Base-by-base conservation (phyloP, 2,329 filamentous ascomycete species). In the Diatrype stigma region DNA sequence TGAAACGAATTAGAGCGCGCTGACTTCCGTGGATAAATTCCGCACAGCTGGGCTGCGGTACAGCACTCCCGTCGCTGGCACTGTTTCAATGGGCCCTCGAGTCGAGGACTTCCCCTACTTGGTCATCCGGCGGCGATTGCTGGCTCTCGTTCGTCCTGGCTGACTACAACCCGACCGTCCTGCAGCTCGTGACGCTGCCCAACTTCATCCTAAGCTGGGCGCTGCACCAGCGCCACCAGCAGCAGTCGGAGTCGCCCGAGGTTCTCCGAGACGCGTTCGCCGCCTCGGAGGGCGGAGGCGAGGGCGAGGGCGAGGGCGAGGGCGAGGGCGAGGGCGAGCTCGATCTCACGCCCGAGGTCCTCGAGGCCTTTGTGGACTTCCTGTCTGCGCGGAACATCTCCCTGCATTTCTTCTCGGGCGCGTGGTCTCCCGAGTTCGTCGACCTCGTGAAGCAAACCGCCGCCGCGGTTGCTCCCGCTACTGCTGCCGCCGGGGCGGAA, bases 101-200 rank as follows among this genome's bases (percentile, higher is more conserved):
- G 44, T 69, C 65, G 48, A 51, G 54, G 40, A 44, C 26, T 30
- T 10, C 26, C 26, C 26, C 10, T 30, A 30, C 26, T 10, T 10
- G 30, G 30, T 7, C 30, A 34, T 7, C 49, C 50, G 42, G 49
- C 49, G 35, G 56, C 57, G 47, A 60, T 44, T 28, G 49, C 68
- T 30, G 52, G 17, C 68, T 88, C 26, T 76, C 80, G 49, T 79
- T 93, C 57, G 80, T 84, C 17, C 71, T 93, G 22, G 85, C 87
- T 47, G 89, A 94, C 70, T 94, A 92, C 72, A 94, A 94, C 63
- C 82, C 84, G 35, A 81, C 84, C 3, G 89, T 94, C 12, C 75
- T 94, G 48, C 81, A 87, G 52, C 81, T 93, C 14, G 88, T 92
- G 55, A 93, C 89, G 1, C 67, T 94, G 32, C 89, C 89, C 49